A percentile compares a stretch with the other conserved stretches of the same genome.
Conservation (phyloP, 2,329 filamentous ascomycete species). For the Bretziella fagacearum region DNA sequence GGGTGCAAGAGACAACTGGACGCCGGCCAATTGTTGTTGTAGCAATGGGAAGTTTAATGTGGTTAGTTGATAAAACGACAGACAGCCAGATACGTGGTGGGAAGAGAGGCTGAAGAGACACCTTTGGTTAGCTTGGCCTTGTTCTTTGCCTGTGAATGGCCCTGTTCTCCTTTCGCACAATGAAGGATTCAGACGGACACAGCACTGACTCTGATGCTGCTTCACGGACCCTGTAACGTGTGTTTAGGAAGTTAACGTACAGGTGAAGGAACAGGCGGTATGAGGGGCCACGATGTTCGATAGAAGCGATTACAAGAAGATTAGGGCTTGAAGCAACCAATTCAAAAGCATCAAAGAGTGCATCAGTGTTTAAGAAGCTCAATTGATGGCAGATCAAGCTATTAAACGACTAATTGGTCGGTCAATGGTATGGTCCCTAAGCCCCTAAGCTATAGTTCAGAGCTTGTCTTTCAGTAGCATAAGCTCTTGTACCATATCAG, state of each 20-base stretch:
- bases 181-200: no score
- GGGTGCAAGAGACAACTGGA: background rate
- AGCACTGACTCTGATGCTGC: no score
- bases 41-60: background rate
- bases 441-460: background rate
- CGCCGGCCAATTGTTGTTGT: background rate
- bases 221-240: no score
- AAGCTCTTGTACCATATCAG: background rate
- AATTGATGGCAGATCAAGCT: background rate
- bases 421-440: background rate
- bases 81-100: constrained; percentile 2
- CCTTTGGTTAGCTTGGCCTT: background rate
- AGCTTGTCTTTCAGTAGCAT: background rate
- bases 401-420: background rate
- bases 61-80: background rate
- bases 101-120: constrained; percentile 4
- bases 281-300: background rate
- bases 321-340: no score
- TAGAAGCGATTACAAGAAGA: no score
- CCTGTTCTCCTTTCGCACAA: no score
- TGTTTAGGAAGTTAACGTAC: no score
- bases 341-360: background rate
- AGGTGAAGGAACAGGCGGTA: no score
- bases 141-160: no score
- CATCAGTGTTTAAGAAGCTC: background rate